Conservation (phyloP, 371 early-diverging fungal species). For the Mucor lusitanicus region DNA sequence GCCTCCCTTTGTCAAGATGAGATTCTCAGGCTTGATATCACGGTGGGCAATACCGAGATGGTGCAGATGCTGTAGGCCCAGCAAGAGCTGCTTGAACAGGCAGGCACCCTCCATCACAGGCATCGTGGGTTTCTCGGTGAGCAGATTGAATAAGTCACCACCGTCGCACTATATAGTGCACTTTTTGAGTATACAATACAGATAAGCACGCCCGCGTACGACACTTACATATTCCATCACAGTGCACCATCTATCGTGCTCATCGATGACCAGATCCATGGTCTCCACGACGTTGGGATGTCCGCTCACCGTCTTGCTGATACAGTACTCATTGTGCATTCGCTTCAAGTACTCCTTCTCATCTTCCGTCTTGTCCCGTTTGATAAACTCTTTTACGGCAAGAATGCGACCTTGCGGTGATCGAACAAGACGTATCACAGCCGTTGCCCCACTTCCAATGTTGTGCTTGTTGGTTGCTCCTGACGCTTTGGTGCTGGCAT, state of each 20-base stretch:
- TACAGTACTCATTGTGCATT: slow-evolving; percentile 75
- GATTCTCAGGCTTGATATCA: slow-evolving; percentile 92
- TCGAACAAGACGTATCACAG: slow-evolving; percentile 85
- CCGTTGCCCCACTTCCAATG: slow-evolving; percentile 89
- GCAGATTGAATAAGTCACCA: slow-evolving; percentile 62
- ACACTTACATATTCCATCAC: slow-evolving; percentile 69
- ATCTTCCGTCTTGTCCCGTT: slow-evolving; percentile 53
- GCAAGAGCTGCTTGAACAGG: slow-evolving; percentile 86
- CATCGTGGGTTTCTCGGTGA: slow-evolving; percentile 39
- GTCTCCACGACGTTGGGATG: slow-evolving; percentile 75
- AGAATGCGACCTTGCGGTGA: slow-evolving; percentile 34
- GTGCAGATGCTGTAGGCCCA: slow-evolving; percentile 96
- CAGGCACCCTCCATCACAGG: slow-evolving; percentile 51
- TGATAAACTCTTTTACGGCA: slow-evolving; percentile 69
- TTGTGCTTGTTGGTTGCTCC: slow-evolving; percentile 54
- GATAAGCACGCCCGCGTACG: background rate
- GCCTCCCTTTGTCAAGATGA: slow-evolving; percentile 81
- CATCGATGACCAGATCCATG: slow-evolving; percentile 66
- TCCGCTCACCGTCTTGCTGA: slow-evolving; percentile 60
- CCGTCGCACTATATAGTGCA: slow-evolving; percentile 50
- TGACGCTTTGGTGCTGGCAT: slow-evolving; percentile 7
- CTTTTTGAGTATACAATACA: background rate
- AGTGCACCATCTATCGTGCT: slow-evolving; percentile 56
- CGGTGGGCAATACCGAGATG: slow-evolving; percentile 88
- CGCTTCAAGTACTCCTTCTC: slow-evolving; percentile 66